phyloP scores from a whole-genome alignment of 768 basidiomycete genomes.

The Royoungia palumana region DNA sequence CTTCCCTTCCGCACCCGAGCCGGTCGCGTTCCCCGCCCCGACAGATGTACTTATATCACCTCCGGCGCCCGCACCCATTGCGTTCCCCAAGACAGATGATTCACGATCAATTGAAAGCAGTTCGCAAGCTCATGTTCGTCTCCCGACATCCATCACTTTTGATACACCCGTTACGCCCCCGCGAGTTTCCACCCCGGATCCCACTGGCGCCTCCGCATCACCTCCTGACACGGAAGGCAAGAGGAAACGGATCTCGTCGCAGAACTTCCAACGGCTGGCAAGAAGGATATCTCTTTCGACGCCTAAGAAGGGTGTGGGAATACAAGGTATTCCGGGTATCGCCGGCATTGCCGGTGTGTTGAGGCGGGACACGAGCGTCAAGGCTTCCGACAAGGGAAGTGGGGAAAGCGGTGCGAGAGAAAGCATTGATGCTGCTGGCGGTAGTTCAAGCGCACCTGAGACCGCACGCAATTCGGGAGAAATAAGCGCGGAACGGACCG shows the following conservation, averaged over 20 bases:
- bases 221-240: constrained; percentile 75
- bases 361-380: constrained; percentile 32
- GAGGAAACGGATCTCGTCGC: constrained; percentile 76
- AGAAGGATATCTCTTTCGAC: constrained; percentile 66
- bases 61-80: constrained; percentile 31
- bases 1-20: constrained; percentile 31
- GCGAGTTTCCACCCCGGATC: constrained; percentile 71
- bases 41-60: constrained; percentile 25
- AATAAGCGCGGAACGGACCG: constrained; percentile 46
- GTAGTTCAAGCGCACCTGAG: constrained; percentile 37
- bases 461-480: constrained; percentile 44
- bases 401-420: constrained; percentile 19
- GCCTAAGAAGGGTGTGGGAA: constrained; percentile 51
- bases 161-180: constrained; percentile 54
- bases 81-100: constrained; percentile 42
- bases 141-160: constrained; percentile 54
- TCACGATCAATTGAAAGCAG: constrained; percentile 28
- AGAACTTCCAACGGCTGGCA: constrained; percentile 82
- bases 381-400: constrained; percentile 39
- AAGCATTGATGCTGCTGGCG: constrained; percentile 17
- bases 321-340: constrained; percentile 37
- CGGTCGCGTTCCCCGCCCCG: constrained; percentile 7
- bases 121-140: constrained; percentile 25
- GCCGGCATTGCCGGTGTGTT: constrained; percentile 30
- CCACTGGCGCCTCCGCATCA: constrained; percentile 49